These are phyloP conservation scores for Hyphodiscus sp. DNA, from an alignment of 2,329 filamentous ascomycete genomes.

Conservation along the genomic window DNA sequence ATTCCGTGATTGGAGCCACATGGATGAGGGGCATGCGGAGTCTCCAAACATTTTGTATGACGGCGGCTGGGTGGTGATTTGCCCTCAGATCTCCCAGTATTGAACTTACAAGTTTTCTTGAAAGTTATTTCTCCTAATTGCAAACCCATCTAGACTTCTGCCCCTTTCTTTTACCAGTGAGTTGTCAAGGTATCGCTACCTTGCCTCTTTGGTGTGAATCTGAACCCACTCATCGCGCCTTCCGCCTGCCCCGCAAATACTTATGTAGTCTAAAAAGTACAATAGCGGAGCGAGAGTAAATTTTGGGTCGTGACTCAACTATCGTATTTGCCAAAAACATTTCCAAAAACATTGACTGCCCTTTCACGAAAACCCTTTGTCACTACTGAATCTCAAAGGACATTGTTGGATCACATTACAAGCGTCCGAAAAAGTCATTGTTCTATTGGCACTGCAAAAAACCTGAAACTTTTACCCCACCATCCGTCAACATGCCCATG, in stretches of 20 bases:
- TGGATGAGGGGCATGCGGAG: too few species aligned
- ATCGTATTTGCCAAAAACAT: background rate
- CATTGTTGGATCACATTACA: background rate
- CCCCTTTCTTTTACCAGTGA: too few species aligned
- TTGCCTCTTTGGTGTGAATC: too few species aligned
- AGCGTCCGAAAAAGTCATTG: background rate
- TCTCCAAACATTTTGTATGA: too few species aligned
- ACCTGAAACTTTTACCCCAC: background rate
- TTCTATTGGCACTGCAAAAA: background rate
- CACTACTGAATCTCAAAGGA: background rate
- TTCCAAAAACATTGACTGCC: background rate
- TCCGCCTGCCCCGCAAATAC: background rate
- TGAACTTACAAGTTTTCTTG: too few species aligned
- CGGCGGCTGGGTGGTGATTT: too few species aligned
- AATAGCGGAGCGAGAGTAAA: background rate
- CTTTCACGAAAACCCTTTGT: background rate
- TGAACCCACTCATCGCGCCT: too few species aligned
- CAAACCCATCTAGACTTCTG: too few species aligned
- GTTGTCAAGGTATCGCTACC: too few species aligned
- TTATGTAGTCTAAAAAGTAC: background rate
- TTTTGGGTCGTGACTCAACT: background rate
- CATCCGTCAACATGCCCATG: background rate
- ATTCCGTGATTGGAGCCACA: too few species aligned
- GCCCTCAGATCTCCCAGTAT: too few species aligned
- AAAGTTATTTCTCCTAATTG: too few species aligned